These are phyloP conservation scores for Cryptosporidium ubiquitum DNA, from an alignment of 169 alveolate genomes.

Conservation along the genomic window DNA sequence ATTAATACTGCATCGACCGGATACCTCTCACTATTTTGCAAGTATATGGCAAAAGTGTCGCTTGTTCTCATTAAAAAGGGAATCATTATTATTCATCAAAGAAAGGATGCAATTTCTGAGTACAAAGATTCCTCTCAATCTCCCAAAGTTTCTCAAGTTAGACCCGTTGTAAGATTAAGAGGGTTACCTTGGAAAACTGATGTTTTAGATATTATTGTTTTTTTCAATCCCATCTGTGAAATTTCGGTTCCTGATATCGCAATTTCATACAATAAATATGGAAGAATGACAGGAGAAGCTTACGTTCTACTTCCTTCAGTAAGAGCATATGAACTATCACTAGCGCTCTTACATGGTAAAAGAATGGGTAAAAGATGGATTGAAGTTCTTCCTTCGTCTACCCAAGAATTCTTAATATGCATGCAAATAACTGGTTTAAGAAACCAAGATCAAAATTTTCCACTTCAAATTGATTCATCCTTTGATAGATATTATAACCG, in stretches of 20 bases:
- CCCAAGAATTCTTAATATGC: slow-evolving; percentile 20
- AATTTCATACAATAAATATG: slow-evolving; percentile 29
- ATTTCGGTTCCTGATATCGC: not conserved
- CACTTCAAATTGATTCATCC: not conserved
- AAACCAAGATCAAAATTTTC: not conserved
- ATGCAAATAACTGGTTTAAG: not conserved
- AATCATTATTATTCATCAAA: not conserved
- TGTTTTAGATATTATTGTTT: slow-evolving; percentile 14
- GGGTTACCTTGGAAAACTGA: slow-evolving; percentile 57
- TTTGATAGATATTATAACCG: not conserved
- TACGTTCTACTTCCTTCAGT: slow-evolving; percentile 77
- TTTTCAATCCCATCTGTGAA: slow-evolving; percentile 37
- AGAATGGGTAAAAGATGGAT: slow-evolving; percentile 81
- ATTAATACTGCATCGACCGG: not conserved
- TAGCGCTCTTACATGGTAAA: slow-evolving; percentile 76
- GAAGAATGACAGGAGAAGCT: slow-evolving; percentile 79
- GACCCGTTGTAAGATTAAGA: slow-evolving; percentile 30
- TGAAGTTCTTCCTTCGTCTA: slow-evolving; percentile 74
- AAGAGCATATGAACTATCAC: slow-evolving; percentile 72
- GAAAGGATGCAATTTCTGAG: not conserved
- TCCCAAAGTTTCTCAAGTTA: not conserved
- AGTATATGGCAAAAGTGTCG: slow-evolving; percentile 16
- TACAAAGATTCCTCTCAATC: not conserved
- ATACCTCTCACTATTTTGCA: not conserved
- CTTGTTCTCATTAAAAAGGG: not conserved